A percentile compares a stretch with the other conserved stretches of the same genome.
These are phyloP conservation scores for Erigeron philadelphicus DNA, from an alignment of 140 eudicot genomes.

Conservation along the genomic window DNA sequence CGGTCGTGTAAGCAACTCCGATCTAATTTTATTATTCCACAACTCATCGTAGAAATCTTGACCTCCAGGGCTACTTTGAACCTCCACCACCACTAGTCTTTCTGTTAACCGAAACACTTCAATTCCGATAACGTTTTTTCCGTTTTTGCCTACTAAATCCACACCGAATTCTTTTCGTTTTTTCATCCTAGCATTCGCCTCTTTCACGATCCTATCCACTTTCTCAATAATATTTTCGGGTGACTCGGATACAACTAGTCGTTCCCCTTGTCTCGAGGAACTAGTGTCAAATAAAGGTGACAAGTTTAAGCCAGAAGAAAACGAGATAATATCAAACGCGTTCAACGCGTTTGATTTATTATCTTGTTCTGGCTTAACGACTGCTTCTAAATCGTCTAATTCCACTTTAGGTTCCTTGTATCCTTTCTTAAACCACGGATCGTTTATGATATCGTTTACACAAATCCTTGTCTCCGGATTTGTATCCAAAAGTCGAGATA, in stretches of 20 bases:
- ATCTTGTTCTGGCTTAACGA: neutral
- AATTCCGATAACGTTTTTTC: conserved; percentile 35
- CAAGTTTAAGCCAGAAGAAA: conserved; percentile 16
- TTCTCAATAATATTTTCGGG: conserved; percentile 39
- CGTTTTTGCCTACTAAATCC: conserved; percentile 41
- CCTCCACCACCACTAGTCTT: conserved; percentile 45
- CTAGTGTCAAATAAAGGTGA: conserved; percentile 11
- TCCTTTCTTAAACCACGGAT: conserved; percentile 20
- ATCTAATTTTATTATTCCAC: conserved; percentile 44
- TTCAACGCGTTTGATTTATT: conserved; percentile 5
- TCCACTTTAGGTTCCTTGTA: neutral
- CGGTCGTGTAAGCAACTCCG: conserved; percentile 32
- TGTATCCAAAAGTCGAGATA: conserved; percentile 27
- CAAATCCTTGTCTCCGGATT: conserved; percentile 23
- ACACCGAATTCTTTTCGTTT: conserved; percentile 39
- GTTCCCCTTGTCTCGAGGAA: conserved; percentile 5
- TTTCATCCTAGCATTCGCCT: conserved; percentile 27
- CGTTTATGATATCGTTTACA: conserved; percentile 10
- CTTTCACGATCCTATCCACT: conserved; percentile 41
- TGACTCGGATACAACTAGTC: conserved; percentile 35
- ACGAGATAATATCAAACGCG: conserved; percentile 20
- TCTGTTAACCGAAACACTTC: conserved; percentile 58
- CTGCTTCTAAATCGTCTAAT: neutral
- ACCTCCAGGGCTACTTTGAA: conserved; percentile 33
- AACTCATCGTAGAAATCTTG: conserved; percentile 28